A percentile compares a stretch with the other conserved stretches of the same genome.
phyloP scores from a whole-genome alignment of 2,329 filamentous ascomycete species.

The Boeremia lycopersici region DNA sequence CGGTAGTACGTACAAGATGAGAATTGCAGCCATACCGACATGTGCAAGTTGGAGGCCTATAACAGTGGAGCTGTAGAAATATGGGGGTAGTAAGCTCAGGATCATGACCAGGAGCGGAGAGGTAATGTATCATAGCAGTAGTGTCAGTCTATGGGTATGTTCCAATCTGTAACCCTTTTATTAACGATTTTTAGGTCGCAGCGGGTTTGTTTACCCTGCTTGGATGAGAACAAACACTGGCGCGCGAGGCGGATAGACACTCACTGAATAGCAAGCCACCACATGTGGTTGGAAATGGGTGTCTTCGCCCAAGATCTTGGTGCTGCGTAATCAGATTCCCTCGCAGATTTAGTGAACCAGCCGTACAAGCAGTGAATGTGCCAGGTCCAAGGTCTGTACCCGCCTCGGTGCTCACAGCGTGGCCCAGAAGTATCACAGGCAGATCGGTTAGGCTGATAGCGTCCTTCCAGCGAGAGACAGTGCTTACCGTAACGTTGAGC shows the following conservation, averaged over 20 bases:
- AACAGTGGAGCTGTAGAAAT: constrained; percentile 4
- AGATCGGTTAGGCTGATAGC: too few relatives aligned
- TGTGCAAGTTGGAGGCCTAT: constrained; percentile 34
- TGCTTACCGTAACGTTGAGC: constrained; percentile 53
- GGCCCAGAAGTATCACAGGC: constrained; percentile 56
- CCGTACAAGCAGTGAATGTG: constrained; percentile 50
- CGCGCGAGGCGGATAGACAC: constrained; percentile 11
- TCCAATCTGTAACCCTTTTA: constrained; percentile 59
- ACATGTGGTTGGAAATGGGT: constrained; percentile 39
- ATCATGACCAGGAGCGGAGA: constrained; percentile 9
- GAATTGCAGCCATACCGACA: constrained; percentile 38
- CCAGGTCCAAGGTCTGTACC: constrained; percentile 59
- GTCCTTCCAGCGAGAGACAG: constrained; percentile 56
- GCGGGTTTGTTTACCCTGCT: constrained; percentile 60
- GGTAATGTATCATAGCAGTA: constrained; percentile 11
- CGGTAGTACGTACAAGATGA: background rate
- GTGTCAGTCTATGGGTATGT: constrained; percentile 56
- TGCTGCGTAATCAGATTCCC: constrained; percentile 49
- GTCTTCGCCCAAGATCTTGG: constrained; percentile 48
- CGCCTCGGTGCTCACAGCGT: constrained; percentile 44
- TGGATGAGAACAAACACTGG: background rate
- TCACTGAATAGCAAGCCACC: constrained; percentile 58
- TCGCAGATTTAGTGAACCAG: constrained; percentile 45
- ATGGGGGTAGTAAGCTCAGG: constrained; percentile 9
- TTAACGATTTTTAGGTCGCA: constrained; percentile 54